These are phyloP conservation scores for Erodium maritimum DNA, from an alignment of 345 rosid species.

Conservation along the genomic window DNA sequence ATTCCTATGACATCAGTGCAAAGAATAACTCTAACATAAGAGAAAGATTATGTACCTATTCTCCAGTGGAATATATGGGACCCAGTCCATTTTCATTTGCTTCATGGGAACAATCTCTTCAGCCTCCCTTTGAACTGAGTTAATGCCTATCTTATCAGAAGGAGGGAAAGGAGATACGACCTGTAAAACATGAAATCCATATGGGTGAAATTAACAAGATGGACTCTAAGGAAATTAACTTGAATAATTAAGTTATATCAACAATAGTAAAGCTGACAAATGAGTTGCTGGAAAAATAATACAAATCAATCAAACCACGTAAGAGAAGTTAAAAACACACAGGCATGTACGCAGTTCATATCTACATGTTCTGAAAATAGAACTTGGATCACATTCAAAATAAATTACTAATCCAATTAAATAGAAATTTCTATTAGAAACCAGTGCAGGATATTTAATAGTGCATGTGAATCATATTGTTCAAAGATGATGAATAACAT, in stretches of 20 bases:
- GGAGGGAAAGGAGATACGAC: constrained; percentile 86
- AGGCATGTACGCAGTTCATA: no score
- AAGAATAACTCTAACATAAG: background rate
- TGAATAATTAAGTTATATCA: background rate
- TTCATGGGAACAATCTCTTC: constrained; percentile 99
- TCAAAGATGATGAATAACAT: background rate
- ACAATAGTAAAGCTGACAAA: background rate
- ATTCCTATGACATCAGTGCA: background rate
- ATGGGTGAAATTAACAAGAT: background rate
- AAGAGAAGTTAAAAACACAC: no score
- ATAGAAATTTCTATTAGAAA: background rate
- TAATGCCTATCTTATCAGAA: constrained; percentile 93
- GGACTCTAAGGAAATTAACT: background rate
- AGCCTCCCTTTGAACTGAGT: constrained; percentile 85
- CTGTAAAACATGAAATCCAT: constrained; percentile 26
- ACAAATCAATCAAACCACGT: no score
- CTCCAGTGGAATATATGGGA: constrained; percentile 81
- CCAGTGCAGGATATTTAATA: background rate
- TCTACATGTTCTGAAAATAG: background rate
- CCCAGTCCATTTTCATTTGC: constrained; percentile 98
- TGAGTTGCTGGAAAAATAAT: background rate
- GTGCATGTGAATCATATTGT: background rate
- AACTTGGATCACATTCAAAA: background rate
- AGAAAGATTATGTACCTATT: constrained; percentile 41
- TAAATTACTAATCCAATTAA: background rate